Conservation (phyloP, 257 asterid species). For the Scutellaria galericulata region DNA sequence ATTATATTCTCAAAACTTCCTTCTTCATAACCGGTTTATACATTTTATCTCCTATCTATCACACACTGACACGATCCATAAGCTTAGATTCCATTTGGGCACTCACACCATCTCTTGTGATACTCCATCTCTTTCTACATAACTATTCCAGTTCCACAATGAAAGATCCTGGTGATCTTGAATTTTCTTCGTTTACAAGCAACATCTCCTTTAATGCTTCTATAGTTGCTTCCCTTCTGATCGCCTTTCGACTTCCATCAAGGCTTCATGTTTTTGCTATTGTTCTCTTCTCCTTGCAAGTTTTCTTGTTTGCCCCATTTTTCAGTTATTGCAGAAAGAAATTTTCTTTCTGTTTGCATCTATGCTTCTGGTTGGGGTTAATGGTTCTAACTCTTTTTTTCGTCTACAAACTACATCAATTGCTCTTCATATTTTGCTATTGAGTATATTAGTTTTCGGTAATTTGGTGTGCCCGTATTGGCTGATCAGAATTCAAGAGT, state of each 20-base stretch:
- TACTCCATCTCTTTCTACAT: too few species aligned
- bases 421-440: constrained; percentile 63
- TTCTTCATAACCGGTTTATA: too few species aligned
- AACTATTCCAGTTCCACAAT: too few species aligned
- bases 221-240: constrained; percentile 84
- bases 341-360: constrained; percentile 67
- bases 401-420: constrained; percentile 53
- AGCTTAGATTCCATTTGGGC: too few species aligned
- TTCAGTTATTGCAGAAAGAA: constrained; percentile 74
- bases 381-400: constrained; percentile 56
- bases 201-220: constrained; percentile 72
- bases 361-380: constrained; percentile 62
- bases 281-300: constrained; percentile 84
- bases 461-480: constrained; percentile 90
- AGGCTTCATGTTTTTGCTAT: constrained; percentile 83
- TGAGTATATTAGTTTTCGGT: constrained; percentile 63
- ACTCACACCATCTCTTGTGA: too few species aligned
- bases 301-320: constrained; percentile 83
- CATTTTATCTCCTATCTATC: too few species aligned
- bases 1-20: too few species aligned
- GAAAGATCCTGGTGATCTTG: too few species aligned
- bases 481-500: constrained; percentile 87
- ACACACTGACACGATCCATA: too few species aligned
- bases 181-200: constrained; percentile 46
- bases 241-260: constrained; percentile 90